Evolutionary conservation across 192 early-diverging fungal genomes (phyloP).

Genomic region (Phlyctochytrium planicorne): DNA sequence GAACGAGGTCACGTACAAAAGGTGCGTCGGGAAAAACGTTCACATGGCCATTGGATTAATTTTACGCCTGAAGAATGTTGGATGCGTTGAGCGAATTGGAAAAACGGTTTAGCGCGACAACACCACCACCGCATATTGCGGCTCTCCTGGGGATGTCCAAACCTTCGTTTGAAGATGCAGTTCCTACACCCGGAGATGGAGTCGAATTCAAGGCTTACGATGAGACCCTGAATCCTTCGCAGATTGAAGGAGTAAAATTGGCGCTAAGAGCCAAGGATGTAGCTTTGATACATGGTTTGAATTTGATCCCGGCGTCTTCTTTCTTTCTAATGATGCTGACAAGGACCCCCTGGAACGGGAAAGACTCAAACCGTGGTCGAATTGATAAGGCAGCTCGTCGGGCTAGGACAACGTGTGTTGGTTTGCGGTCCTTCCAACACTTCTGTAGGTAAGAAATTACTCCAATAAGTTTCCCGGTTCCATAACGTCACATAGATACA

Average conservation of each 20-base stretch:
- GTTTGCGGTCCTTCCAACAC: constrained; percentile 92
- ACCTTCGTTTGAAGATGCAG: constrained; percentile 29
- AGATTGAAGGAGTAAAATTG: constrained; percentile 66
- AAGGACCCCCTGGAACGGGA: constrained; percentile 55
- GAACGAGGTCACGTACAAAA: constrained; percentile 40
- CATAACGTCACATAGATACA: constrained; percentile 69
- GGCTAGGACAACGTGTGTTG: constrained; percentile 61
- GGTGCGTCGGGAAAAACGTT: constrained; percentile 7
- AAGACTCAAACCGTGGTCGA: constrained; percentile 90
- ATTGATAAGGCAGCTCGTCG: constrained; percentile 72
- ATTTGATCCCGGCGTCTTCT: too few species aligned
- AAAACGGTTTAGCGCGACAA: not conserved
- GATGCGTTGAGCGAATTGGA: not conserved
- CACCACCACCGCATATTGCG: constrained; percentile 31
- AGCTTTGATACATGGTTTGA: constrained; percentile 81
- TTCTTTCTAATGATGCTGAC: constrained; percentile 6
- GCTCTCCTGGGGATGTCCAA: constrained; percentile 48
- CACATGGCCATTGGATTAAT: too few species aligned
- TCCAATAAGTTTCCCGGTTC: not conserved
- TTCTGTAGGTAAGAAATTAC: constrained; percentile 61
- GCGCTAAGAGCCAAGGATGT: constrained; percentile 62
- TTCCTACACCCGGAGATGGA: constrained; percentile 28
- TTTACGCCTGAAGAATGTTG: too few species aligned
- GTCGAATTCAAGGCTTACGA: constrained; percentile 52
- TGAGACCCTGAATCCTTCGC: constrained; percentile 63